A percentile compares a stretch with the other conserved stretches of the same genome.
Evolutionary conservation across 2,329 filamentous ascomycete genomes (phyloP).

Genomic region (Trichoderma citrinoviride): DNA sequence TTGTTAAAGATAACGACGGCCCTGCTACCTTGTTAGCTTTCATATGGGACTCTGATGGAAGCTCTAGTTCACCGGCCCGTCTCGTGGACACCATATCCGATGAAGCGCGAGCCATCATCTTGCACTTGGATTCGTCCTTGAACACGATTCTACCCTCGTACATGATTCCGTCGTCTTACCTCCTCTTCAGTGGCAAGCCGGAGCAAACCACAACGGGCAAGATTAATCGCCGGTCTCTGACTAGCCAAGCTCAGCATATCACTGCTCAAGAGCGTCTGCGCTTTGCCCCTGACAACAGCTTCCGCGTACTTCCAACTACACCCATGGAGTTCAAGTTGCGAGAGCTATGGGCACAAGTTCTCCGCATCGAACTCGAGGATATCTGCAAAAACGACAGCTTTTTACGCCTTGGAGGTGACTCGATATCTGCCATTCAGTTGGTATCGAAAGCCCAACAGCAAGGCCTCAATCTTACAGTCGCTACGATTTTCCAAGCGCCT

Average conservation of each 20-base stretch:
- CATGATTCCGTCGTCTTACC: constrained; percentile 25
- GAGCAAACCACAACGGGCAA: constrained; percentile 23
- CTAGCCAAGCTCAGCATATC: background rate
- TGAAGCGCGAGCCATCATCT: background rate
- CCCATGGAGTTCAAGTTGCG: constrained; percentile 6
- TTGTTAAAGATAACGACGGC: background rate
- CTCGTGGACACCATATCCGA: constrained; percentile 16
- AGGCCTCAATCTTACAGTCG: background rate
- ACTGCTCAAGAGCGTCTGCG: background rate
- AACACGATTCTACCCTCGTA: constrained; percentile 21
- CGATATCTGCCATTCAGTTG: constrained; percentile 8
- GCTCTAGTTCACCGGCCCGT: background rate
- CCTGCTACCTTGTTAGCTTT: background rate
- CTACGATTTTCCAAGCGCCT: background rate
- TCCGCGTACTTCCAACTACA: background rate
- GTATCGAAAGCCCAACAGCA: background rate
- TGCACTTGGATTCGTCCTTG: constrained; percentile 21
- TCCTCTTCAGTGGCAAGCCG: constrained; percentile 24
- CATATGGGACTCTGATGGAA: background rate
- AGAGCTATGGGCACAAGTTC: constrained; percentile 23
- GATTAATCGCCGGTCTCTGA: constrained; percentile 14
- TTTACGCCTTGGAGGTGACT: constrained; percentile 9
- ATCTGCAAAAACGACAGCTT: constrained; percentile 15
- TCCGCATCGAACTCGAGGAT: background rate
- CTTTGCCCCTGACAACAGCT: background rate